A percentile compares a stretch with the other conserved stretches of the same genome.
These are phyloP conservation scores for Quillaja saponaria DNA, from an alignment of 306 rosid genomes.

Conservation along the genomic window DNA sequence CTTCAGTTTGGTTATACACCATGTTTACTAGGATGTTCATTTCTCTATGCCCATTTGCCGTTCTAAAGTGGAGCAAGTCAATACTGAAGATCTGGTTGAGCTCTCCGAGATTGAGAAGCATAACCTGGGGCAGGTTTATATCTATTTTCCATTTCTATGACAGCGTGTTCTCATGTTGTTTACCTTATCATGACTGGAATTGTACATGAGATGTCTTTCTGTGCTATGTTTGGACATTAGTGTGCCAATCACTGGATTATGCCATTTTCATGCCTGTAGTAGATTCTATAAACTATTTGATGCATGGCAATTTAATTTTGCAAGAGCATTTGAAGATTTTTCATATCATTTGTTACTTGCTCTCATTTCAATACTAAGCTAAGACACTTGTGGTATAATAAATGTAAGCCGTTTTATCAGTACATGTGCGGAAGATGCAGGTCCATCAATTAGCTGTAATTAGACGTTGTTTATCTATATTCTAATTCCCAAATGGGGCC, in stretches of 20 bases:
- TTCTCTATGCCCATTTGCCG: slow-evolving; percentile 95
- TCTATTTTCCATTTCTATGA: slow-evolving; percentile 10
- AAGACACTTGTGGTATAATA: slow-evolving; percentile 9
- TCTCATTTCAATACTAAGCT: slow-evolving; percentile 1
- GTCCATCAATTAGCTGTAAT: slow-evolving; percentile 9
- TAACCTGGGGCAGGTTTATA: slow-evolving; percentile 85
- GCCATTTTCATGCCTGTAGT: background rate
- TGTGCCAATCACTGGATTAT: background rate
- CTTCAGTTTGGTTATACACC: slow-evolving; percentile 18
- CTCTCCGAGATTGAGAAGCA: slow-evolving; percentile 94
- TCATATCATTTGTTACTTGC: background rate
- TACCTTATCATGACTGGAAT: slow-evolving; percentile 3
- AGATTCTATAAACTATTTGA: slow-evolving; percentile 11
- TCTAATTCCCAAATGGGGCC: background rate
- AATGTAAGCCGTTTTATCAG: slow-evolving; percentile 11
- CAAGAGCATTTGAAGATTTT: background rate
- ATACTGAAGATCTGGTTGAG: slow-evolving; percentile 81
- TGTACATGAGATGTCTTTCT: slow-evolving; percentile 15
- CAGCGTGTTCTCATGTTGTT: slow-evolving; percentile 1
- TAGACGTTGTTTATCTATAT: slow-evolving; percentile 2
- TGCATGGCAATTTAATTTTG: slow-evolving; percentile 2
- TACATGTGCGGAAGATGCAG: slow-evolving; percentile 12
- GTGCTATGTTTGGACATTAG: background rate
- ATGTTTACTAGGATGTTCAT: slow-evolving; percentile 61
- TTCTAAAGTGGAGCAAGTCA: slow-evolving; percentile 79